These are phyloP conservation scores for Candida glucosophila DNA, from an alignment of 1,139 yeast genomes.

Conservation along the genomic window DNA sequence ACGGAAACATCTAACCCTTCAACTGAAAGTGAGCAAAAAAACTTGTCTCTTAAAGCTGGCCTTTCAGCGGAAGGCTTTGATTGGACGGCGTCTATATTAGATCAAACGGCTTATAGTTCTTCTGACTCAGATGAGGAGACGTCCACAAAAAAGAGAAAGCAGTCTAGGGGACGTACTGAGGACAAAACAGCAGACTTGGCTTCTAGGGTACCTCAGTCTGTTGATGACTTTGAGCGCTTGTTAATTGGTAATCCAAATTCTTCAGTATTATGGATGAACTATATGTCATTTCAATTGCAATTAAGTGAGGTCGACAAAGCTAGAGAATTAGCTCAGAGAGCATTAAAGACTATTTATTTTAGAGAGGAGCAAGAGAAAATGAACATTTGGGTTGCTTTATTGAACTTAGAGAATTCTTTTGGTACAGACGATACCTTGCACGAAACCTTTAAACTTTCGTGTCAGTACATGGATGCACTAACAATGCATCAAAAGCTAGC, in stretches of 20 bases:
- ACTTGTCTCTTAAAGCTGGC: no score
- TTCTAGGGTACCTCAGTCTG: slow-evolving; percentile 85
- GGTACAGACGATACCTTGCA: slow-evolving; percentile 81
- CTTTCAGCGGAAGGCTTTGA: slow-evolving; percentile 79
- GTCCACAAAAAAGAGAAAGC: slow-evolving; percentile 36
- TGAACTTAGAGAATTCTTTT: slow-evolving; percentile 89
- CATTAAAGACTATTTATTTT: slow-evolving; percentile 79
- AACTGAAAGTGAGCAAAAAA: slow-evolving; percentile 9
- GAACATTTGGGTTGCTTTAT: slow-evolving; percentile 92
- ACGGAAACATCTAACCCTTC: slow-evolving; percentile 6
- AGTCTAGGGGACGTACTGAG: slow-evolving; percentile 40
- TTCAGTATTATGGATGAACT: slow-evolving; percentile 93
- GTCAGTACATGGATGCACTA: slow-evolving; percentile 85
- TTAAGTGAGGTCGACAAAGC: slow-evolving; percentile 91
- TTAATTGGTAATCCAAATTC: slow-evolving; percentile 90
- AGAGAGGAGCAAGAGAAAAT: slow-evolving; percentile 90
- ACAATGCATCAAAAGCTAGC: slow-evolving; percentile 74
- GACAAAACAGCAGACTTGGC: slow-evolving; percentile 82
- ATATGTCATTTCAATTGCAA: slow-evolving; percentile 95
- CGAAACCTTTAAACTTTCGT: slow-evolving; percentile 70
- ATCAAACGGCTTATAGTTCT: slow-evolving; percentile 58
- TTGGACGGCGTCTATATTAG: slow-evolving; percentile 87
- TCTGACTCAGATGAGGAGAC: slow-evolving; percentile 50
- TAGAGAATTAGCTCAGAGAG: slow-evolving; percentile 87
- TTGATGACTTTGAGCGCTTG: slow-evolving; percentile 83